phyloP scores from a whole-genome alignment of 495 filamentous ascomycete species.

The Delitschia confertaspora region DNA sequence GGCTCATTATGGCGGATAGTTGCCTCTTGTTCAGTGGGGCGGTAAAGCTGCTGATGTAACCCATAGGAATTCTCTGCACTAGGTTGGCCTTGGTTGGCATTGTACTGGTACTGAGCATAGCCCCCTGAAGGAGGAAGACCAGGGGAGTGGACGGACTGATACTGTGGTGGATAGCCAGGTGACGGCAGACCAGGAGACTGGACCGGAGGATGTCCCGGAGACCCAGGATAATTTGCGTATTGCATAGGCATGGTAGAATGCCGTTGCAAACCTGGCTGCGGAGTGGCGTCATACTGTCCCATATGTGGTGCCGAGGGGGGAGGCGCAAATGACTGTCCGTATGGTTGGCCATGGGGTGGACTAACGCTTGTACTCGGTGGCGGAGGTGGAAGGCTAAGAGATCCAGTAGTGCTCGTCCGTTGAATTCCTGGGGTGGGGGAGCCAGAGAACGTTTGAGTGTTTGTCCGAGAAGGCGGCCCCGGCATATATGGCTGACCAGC shows the following conservation, averaged over 20 bases:
- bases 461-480: conserved; percentile 31
- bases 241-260: conserved; percentile 20
- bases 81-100: conserved; percentile 24
- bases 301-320: conserved; percentile 22
- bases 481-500: conserved; percentile 33
- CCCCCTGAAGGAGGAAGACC: conserved; percentile 13
- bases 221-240: conserved; percentile 29
- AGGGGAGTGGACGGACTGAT: conserved; percentile 29
- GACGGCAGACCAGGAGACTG: conserved; percentile 29
- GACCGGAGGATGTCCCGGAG: conserved; percentile 21
- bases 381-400: conserved; percentile 24
- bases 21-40: conserved; percentile 51
- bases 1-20: conserved; percentile 34
- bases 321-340: conserved; percentile 23
- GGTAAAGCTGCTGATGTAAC: conserved; percentile 69
- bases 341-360: conserved; percentile 16
- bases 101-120: conserved; percentile 20
- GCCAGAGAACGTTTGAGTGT: conserved; percentile 27
- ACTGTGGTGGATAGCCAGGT: conserved; percentile 32
- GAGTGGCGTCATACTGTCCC: conserved; percentile 19
- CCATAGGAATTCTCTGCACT: conserved; percentile 44
- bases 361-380: conserved; percentile 14
- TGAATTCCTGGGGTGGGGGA: conserved; percentile 27
- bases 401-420: conserved; percentile 19
- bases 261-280: conserved; percentile 26